Conservation (phyloP, 148 eudicot genomes). For the Amaranthus palmeri region DNA sequence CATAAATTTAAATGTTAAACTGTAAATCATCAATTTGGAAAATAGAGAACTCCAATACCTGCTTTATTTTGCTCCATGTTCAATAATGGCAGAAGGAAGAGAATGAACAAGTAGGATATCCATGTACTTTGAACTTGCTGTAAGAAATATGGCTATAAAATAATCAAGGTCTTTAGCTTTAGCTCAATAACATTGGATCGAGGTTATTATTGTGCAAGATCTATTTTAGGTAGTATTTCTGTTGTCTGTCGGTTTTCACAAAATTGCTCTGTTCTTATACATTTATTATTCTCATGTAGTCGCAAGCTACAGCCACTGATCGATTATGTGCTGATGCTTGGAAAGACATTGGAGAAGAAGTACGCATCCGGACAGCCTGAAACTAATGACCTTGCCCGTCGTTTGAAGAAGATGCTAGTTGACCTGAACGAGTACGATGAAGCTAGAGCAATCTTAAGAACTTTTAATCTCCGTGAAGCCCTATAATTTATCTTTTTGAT, state of each 20-base stretch:
- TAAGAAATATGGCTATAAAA: too few relatives aligned
- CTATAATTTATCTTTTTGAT: conserved; percentile 3
- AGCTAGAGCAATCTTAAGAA: conserved; percentile 63
- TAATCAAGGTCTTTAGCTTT: not conserved
- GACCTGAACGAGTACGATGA: conserved; percentile 87
- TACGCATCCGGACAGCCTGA: conserved; percentile 43
- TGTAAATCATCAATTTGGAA: too few relatives aligned
- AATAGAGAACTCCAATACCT: too few relatives aligned
- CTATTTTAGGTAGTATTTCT: not conserved
- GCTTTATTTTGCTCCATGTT: too few relatives aligned
- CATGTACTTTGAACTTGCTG: too few relatives aligned
- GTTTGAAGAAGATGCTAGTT: conserved; percentile 85
- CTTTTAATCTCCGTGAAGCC: conserved; percentile 83
- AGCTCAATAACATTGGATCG: not conserved
- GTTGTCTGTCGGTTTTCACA: not conserved
- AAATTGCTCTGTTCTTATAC: not conserved
- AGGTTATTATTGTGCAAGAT: not conserved
- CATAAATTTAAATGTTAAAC: too few relatives aligned
- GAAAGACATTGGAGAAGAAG: conserved; percentile 60
- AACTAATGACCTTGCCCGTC: conserved; percentile 58
- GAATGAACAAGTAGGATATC: too few relatives aligned
- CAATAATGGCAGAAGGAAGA: too few relatives aligned
- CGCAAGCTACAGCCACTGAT: conserved; percentile 78
- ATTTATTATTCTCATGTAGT: conserved; percentile 36
- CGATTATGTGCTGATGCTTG: conserved; percentile 56